Base-by-base conservation (phyloP, 768 basidiomycete genomes). In the Collybiopsis luxurians region DNA sequence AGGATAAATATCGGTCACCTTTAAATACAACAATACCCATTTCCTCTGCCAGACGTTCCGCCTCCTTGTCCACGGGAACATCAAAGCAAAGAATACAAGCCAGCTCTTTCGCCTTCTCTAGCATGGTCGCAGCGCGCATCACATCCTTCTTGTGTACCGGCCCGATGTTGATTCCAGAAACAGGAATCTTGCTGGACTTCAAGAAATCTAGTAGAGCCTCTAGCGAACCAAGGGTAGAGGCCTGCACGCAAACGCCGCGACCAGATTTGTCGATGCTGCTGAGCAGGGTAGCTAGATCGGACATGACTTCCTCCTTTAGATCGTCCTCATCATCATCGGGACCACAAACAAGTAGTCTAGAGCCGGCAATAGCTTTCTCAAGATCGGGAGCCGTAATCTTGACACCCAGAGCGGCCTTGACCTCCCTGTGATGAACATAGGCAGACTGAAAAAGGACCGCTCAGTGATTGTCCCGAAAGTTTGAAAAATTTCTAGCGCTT, bases 281-380 rank as follows among this genome's bases (percentile, higher is more conserved):
- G 56, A 93, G 77, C 43, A 99, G 75, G 6, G 89, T 84, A 12
- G 92, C 93, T 31, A 99, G 77, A 69, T 98, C 97, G 15, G 92
- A 87, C 96, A 98, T 98, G 64, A 98, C 86, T 71, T 97, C 93
- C 52, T 97, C 95, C 67, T 86, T 87, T 30, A 98, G 74, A 38
- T 94, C 94, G 48, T 97, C 96, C 67, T 98, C 96, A 61, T 98
- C 95, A 62, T 98, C 95, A 63, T 98, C 95, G 52, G 94, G 93
- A 17, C 95, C 92, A 47, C 89, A 83, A 28, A 98, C 92, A 48
- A 98, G 83, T 50, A 99, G 76, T 9, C 93, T 88, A 39, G 96
- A 98, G 64, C 97, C 97, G 58, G 96, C 96, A 59, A 98, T 96
- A 12, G 97, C 95, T 70, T 98, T 98, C 66, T 98, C 97, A 19